phyloP scores from a whole-genome alignment of 23 red algal species.

The Gracilaria gracilis region DNA sequence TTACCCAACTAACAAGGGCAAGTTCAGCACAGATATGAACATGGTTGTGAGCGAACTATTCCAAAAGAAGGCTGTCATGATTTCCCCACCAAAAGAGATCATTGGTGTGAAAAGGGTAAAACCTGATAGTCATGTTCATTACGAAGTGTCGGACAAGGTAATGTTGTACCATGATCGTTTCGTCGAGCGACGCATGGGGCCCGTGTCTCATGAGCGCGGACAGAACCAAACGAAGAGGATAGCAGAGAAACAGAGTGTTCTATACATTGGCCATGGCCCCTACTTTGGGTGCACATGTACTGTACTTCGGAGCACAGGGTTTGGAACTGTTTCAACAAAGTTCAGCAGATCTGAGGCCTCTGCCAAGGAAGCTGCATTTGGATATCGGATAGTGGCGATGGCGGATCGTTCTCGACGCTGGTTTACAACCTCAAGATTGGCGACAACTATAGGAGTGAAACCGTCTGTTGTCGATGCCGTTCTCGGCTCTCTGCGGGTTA shows the following conservation, averaged over 20 bases:
- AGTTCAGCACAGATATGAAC: slow-evolving; percentile 6
- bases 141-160: slow-evolving; percentile 26
- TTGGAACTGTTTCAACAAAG: slow-evolving; percentile 15
- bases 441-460: slow-evolving; percentile 25
- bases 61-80: slow-evolving; percentile 42
- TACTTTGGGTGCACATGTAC: slow-evolving; percentile 54
- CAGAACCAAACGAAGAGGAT: not conserved
- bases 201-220: not conserved
- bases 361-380: slow-evolving; percentile 72
- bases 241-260: slow-evolving; percentile 21
- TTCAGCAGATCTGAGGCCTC: slow-evolving; percentile 46
- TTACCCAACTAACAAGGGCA: slow-evolving; percentile 23
- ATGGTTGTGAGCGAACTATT: slow-evolving; percentile 7
- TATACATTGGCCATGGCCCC: slow-evolving; percentile 70
- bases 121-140: not conserved
- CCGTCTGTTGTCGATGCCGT: slow-evolving; percentile 34
- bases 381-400: slow-evolving; percentile 67
- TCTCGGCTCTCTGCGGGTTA: slow-evolving; percentile 70
- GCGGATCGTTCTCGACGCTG: slow-evolving; percentile 46
- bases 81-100: slow-evolving; percentile 23
- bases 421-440: slow-evolving; percentile 72
- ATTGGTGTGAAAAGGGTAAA: slow-evolving; percentile 28
- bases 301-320: slow-evolving; percentile 6
- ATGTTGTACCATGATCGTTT: slow-evolving; percentile 16
- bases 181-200: not conserved